Percentiles rank a stretch among this genome's conserved stretches.
Conservation (phyloP, 495 filamentous ascomycete species). For the Chaetomium tenue region DNA sequence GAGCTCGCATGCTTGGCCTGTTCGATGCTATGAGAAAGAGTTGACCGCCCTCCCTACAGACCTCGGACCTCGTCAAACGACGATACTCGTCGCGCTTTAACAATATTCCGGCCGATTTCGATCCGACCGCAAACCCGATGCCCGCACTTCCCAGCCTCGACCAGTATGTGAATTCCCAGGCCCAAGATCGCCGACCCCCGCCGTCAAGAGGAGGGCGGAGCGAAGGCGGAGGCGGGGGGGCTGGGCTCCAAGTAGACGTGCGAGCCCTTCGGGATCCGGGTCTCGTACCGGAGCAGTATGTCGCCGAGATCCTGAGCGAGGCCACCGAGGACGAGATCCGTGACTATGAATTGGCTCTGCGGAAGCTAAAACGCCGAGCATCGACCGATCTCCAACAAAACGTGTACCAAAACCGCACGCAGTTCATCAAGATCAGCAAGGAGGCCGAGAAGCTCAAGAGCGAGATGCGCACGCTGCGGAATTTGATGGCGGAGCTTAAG, state of each 20-base stretch:
- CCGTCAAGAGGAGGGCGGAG: slow-evolving; percentile 46
- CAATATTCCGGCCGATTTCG: slow-evolving; percentile 65
- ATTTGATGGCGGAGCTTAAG: slow-evolving; percentile 84
- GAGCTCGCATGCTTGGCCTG: slow-evolving; percentile 2
- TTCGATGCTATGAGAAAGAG: not conserved
- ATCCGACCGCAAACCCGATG: slow-evolving; percentile 62
- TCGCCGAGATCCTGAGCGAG: slow-evolving; percentile 75
- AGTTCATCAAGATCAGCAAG: slow-evolving; percentile 99
- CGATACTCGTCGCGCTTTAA: slow-evolving; percentile 92
- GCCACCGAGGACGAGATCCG: slow-evolving; percentile 92
- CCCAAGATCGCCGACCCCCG: slow-evolving; percentile 46
- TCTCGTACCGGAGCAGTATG: slow-evolving; percentile 74
- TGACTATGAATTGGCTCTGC: slow-evolving; percentile 72
- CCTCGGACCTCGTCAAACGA: slow-evolving; percentile 89
- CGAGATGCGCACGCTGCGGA: slow-evolving; percentile 88
- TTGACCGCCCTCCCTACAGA: slow-evolving; percentile 45
- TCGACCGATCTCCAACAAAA: slow-evolving; percentile 91
- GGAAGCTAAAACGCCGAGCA: slow-evolving; percentile 76
- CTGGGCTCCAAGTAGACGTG: slow-evolving; percentile 56
- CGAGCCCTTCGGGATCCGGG: slow-evolving; percentile 77
- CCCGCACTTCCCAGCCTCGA: slow-evolving; percentile 59
- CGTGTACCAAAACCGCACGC: slow-evolving; percentile 95
- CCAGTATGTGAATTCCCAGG: slow-evolving; percentile 52
- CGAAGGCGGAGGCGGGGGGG: slow-evolving; percentile 35
- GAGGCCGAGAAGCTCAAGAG: slow-evolving; percentile 96